Base-by-base conservation (phyloP, 2,329 filamentous ascomycete genomes). In the Fusarium burgessii region DNA sequence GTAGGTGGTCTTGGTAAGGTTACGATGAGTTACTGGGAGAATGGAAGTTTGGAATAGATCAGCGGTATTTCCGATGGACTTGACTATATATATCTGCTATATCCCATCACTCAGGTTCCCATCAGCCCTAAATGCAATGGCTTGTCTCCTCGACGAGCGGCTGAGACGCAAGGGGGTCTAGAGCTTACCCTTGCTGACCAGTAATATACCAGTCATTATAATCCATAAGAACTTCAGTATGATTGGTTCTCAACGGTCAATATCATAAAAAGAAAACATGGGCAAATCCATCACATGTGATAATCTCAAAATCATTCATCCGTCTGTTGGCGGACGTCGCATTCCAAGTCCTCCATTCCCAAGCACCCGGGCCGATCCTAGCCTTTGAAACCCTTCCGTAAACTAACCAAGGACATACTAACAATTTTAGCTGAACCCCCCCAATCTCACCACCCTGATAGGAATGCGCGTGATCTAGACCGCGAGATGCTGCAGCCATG, bases 311-410 rank as follows among this genome's bases (percentile, higher is more conserved):
- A 18, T 12, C 14, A 29, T 6, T 7, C 13, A n/a, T 32, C 59
- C 55, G 52, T 35, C 14, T 35, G 15, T 20, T 35, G 29, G 15
- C 29, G 42, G 43, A 32, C 23, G 40, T 59, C 5, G 23, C 45
- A 47, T 52, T 38, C 56, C 47, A 62, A 14, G 10, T 32, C 4
- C n/a, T 27, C 2, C 7, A 50, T 15, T 23, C 18, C 38, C 52
- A 27, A 20, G 41, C 32, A 29, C 42, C 38, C 62, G 62, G 64
- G 27, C 62, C 62, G 62, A 41, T 50, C 64, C 64, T 67, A 67
- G 62, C 12, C 47, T 29, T 20, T 7, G 7, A 32, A 61, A 18
- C 7, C 18, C 42, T 6, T 33, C 3, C 7, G 5, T 7, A 1
- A 32, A 6, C 23, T 8, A 6, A 5, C 17, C 32, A 18, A 49